Evolutionary conservation across 352 stramenopile genomes (phyloP).

Genomic region (Phytophthora tubulina): DNA sequence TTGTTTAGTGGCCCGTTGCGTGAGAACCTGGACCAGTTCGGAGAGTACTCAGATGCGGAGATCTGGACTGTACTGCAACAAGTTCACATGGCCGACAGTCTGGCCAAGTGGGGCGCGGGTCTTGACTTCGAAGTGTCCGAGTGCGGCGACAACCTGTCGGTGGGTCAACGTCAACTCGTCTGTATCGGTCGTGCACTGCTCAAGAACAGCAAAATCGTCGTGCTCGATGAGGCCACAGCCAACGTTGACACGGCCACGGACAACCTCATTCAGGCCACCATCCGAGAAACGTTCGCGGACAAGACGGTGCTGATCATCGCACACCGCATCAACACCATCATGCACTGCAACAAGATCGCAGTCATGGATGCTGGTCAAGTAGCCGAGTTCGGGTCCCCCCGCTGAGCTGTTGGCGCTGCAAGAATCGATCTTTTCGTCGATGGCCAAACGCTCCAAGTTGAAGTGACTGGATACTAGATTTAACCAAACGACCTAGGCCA

Average conservation of each 20-base stretch:
- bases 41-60: constrained; percentile 67
- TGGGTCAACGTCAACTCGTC: constrained; percentile 94
- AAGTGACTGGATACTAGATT: background rate
- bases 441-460: constrained; percentile 31
- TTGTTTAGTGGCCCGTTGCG: constrained; percentile 91
- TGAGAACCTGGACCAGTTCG: constrained; percentile 92
- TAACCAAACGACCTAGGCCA: background rate
- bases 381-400: constrained; percentile 83
- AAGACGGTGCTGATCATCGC: constrained; percentile 96
- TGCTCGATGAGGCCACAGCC: constrained; percentile 96
- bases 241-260: constrained; percentile 91
- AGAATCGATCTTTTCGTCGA: constrained; percentile 45
- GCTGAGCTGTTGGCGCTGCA: constrained; percentile 58
- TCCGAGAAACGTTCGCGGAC: constrained; percentile 69
- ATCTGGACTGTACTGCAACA: constrained; percentile 68
- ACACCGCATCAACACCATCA: constrained; percentile 93
- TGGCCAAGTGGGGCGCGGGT: constrained; percentile 57
- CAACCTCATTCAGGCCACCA: constrained; percentile 81
- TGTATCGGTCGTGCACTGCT: constrained; percentile 95
- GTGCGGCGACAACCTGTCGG: constrained; percentile 93
- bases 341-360: constrained; percentile 34
- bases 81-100: constrained; percentile 65
- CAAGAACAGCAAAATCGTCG: constrained; percentile 84
- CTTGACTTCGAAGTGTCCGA: constrained; percentile 66
- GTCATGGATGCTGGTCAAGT: constrained; percentile 72